A percentile compares a stretch with the other conserved stretches of the same genome.
Conservation (phyloP, 2,329 filamentous ascomycete species). For the Parastagonospora nodorum region DNA sequence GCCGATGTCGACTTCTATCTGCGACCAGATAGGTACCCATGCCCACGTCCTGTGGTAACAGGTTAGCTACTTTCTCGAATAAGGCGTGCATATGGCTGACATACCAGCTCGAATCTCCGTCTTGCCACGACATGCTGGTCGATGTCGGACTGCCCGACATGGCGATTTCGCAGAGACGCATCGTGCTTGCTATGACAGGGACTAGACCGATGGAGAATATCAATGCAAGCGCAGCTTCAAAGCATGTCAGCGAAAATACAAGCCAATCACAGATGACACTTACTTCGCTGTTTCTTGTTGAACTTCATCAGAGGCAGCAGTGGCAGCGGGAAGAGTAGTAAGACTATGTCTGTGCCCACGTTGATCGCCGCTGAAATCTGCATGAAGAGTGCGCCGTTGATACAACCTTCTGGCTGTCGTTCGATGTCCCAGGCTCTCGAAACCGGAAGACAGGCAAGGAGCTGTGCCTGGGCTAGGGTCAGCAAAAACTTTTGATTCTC, state of each 20-base stretch:
- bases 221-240: conserved; percentile 25
- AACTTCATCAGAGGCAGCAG: conserved; percentile 29
- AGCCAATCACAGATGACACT: not conserved
- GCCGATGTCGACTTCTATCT: conserved; percentile 37
- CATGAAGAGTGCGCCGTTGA: conserved; percentile 25
- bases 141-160: conserved; percentile 18
- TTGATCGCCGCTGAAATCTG: conserved; percentile 29
- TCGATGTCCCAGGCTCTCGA: conserved; percentile 25
- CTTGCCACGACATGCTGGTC: conserved; percentile 16
- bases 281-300: conserved; percentile 32
- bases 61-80: conserved; percentile 3
- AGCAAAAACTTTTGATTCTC: not conserved
- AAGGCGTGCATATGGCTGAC: not conserved
- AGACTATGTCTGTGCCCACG: conserved; percentile 26
- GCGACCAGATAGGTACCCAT: conserved; percentile 38
- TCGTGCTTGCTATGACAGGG: conserved; percentile 31
- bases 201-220: conserved; percentile 35
- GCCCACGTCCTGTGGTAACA: conserved; percentile 16
- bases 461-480: conserved; percentile 14
- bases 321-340: conserved; percentile 32
- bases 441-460: conserved; percentile 29
- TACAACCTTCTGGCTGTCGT: conserved; percentile 18
- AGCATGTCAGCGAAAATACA: not conserved
- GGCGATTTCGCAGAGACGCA: conserved; percentile 32
- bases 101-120: conserved; percentile 30